These are phyloP conservation scores for Hypoxylon intermedium DNA, from an alignment of 495 filamentous ascomycete species.

Conservation along the genomic window DNA sequence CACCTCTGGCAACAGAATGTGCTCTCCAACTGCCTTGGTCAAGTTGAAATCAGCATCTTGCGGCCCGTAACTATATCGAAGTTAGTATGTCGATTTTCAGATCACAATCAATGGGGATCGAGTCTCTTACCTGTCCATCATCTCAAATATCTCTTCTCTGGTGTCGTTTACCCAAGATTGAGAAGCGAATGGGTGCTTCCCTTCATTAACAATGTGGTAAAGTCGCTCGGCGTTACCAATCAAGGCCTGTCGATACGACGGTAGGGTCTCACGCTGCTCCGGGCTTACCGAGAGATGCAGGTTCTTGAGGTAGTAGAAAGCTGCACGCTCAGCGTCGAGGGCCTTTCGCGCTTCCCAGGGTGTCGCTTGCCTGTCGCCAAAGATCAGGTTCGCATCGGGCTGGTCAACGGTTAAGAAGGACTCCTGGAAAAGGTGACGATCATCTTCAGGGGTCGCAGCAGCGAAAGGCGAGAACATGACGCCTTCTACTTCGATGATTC, in stretches of 20 bases:
- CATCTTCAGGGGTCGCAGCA: not conserved
- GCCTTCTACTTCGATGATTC: constrained; percentile 1
- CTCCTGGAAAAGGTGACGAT: not conserved
- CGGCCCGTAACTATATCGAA: not conserved
- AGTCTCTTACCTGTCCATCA: not conserved
- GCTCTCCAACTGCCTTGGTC: constrained; percentile 41
- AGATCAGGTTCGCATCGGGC: not conserved
- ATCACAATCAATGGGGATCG: not conserved
- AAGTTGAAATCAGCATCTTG: constrained; percentile 16
- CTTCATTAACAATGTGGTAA: not conserved
- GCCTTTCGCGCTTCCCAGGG: not conserved
- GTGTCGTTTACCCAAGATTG: not conserved
- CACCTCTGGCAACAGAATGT: constrained; percentile 32
- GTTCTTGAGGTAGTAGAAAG: constrained; percentile 28
- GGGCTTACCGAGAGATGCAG: constrained; percentile 19
- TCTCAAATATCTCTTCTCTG: constrained; percentile 24
- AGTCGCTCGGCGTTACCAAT: not conserved
- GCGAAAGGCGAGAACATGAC: not conserved
- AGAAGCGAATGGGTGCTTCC: not conserved
- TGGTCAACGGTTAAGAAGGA: not conserved
- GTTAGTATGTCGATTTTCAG: not conserved
- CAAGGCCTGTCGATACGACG: not conserved
- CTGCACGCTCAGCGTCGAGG: constrained; percentile 13
- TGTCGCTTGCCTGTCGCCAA: not conserved
- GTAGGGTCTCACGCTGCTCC: constrained; percentile 28